Conservation (phyloP, 768 basidiomycete genomes). For the Pseudohyphozyma bogoriensis region DNA sequence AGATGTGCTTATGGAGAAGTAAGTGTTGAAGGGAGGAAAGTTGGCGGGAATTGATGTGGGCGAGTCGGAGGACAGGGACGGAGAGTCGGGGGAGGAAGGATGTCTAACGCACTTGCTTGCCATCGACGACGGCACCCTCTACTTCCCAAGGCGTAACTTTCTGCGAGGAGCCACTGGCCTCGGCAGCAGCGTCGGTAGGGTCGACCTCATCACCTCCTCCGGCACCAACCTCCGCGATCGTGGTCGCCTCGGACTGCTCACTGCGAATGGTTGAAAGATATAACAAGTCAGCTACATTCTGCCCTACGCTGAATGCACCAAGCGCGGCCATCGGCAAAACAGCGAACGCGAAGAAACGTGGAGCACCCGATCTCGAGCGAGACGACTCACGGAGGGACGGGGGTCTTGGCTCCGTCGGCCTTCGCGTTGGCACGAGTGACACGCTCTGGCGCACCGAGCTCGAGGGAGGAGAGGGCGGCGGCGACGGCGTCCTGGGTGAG, state of each 20-base stretch:
- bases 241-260: too few species aligned
- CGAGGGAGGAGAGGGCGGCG: slow-evolving; percentile 21
- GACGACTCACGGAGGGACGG: slow-evolving; percentile 19
- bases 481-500: slow-evolving; percentile 29
- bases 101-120: slow-evolving; percentile 53
- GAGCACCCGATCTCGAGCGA: not conserved
- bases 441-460: slow-evolving; percentile 26
- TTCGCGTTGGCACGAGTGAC: slow-evolving; percentile 25
- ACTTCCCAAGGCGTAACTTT: slow-evolving; percentile 91
- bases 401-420: slow-evolving; percentile 28
- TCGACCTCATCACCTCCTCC: too few species aligned
- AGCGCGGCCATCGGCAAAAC: not conserved
- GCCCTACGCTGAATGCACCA: not conserved
- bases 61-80: not conserved
- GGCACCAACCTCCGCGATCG: too few species aligned
- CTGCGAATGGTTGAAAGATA: not conserved
- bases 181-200: not conserved
- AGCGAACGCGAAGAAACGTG: too few species aligned
- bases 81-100: not conserved
- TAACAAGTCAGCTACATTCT: too few species aligned
- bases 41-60: not conserved
- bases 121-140: slow-evolving; percentile 78
- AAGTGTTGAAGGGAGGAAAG: too few species aligned
- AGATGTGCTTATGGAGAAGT: too few species aligned
- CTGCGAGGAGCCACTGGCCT: slow-evolving; percentile 17